Conservation (phyloP, 2,329 filamentous ascomycete species). For the Curvularia eragrostidis region DNA sequence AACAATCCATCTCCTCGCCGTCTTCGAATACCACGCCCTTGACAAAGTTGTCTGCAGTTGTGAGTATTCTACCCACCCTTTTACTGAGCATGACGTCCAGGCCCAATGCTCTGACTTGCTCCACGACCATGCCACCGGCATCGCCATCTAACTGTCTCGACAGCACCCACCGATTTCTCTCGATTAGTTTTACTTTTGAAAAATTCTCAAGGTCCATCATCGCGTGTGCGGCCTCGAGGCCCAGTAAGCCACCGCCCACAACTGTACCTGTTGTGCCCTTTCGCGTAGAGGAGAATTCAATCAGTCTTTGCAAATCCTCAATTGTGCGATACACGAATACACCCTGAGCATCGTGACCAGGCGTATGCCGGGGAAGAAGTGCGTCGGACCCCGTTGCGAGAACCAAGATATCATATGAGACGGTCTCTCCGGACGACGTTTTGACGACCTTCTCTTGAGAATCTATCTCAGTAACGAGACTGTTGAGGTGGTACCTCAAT, state of each 20-base stretch:
- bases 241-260: constrained; percentile 83
- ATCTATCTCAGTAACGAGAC: constrained; percentile 72
- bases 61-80: constrained; percentile 74
- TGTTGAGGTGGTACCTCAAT: constrained; percentile 78
- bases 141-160: constrained; percentile 82
- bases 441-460: constrained; percentile 69
- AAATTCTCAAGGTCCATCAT: constrained; percentile 86
- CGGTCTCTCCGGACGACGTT: constrained; percentile 71
- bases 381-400: constrained; percentile 88
- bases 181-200: constrained; percentile 76
- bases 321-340: constrained; percentile 92
- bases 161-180: constrained; percentile 82
- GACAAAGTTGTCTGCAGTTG: constrained; percentile 71
- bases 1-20: constrained; percentile 76
- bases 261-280: constrained; percentile 75
- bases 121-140: constrained; percentile 80
- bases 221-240: constrained; percentile 87
- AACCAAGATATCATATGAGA: constrained; percentile 81
- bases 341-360: constrained; percentile 78
- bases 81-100: constrained; percentile 81
- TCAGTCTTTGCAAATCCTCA: constrained; percentile 77
- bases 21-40: constrained; percentile 81
- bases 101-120: constrained; percentile 79
- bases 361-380: constrained; percentile 73
- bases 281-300: constrained; percentile 71